Conservation (phyloP, 2,329 filamentous ascomycete species). For the Claviceps sp. region DNA sequence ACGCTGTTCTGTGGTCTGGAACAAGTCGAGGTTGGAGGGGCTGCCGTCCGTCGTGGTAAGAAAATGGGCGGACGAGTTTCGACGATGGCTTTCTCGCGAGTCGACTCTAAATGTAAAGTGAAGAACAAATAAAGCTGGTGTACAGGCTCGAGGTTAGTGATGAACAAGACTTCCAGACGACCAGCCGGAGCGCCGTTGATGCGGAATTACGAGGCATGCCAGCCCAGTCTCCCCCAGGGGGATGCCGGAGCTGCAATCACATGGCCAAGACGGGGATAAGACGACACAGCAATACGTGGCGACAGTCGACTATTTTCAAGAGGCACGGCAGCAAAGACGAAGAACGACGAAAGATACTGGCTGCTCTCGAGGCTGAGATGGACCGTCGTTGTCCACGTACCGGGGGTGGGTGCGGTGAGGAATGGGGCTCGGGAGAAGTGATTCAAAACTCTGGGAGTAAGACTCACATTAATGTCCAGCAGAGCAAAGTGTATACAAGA, state of each 20-base stretch:
- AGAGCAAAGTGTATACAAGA: slow-evolving; percentile 7
- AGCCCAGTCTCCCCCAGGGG: neutral
- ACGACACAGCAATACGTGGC: neutral
- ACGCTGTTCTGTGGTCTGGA: neutral
- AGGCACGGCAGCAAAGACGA: neutral
- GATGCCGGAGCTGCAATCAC: neutral
- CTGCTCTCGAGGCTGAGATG: neutral
- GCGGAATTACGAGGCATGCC: neutral
- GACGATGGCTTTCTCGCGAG: neutral
- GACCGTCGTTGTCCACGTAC: neutral
- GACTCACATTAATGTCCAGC: slow-evolving; percentile 25
- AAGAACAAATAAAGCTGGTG: neutral
- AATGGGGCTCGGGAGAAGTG: slow-evolving; percentile 10
- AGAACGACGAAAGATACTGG: neutral
- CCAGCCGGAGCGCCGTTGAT: neutral
- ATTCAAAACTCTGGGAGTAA: neutral
- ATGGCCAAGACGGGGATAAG: neutral
- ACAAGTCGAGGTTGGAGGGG: neutral
- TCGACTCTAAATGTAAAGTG: neutral
- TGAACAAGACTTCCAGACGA: neutral
- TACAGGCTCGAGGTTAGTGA: neutral
- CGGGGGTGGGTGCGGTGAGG: slow-evolving; percentile 8
- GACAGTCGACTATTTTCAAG: neutral
- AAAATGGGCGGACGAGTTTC: neutral
- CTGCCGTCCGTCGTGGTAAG: neutral